Evolutionary conservation across 805 yeast genomes (phyloP), one percentile per base, ranked within the genome.

Genomic region (Millerozyma acaciae): DNA sequence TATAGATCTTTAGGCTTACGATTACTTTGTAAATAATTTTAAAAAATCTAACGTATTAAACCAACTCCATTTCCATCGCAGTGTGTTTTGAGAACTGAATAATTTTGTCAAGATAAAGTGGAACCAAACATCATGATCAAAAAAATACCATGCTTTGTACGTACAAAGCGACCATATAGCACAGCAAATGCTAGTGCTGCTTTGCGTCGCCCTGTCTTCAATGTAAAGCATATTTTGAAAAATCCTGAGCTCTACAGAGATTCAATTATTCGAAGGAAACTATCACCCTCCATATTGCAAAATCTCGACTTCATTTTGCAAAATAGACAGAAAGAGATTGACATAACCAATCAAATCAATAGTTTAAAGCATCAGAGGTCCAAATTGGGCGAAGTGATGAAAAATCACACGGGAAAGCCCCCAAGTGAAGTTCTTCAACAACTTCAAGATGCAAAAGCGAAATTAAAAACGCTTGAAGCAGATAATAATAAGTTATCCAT

Each of bases 221-320:
- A 60, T 31, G 35, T 60, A 12, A 40, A 43, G 16, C 34, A 45
- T 3, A 53, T 59, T 8, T 40, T 57, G 14, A 28, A 38, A 3
- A 46, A 53, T 22, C 29, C 47, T 17, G 35, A 36, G 2, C 18
- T 21, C 13, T 61, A 56, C 42, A 33, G 45, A 10, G 51, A 48
- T 17, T 56, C 68, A 16, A 56, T 65, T 10, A 17, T 38, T 4
- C 47, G 61, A 25, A 39, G 71, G 37, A 42, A 53, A 33, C 29
- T 48, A 26, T 35, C 55, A 14, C 32, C 44, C 18, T 34, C 33
- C 12, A 30, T 43, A 8, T 28, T 43, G 3, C 39, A 45, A 4
- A 41, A 45, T 27, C 42, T 64, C 26, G 47, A 55, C 16, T 58
- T 40, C 36, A 46, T 63, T 4, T 40, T 59, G 0, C 33, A 43